A percentile compares a stretch with the other conserved stretches of the same genome.
Conservation (phyloP, 805 yeast genomes). For the Ascoidea rubescens region DNA sequence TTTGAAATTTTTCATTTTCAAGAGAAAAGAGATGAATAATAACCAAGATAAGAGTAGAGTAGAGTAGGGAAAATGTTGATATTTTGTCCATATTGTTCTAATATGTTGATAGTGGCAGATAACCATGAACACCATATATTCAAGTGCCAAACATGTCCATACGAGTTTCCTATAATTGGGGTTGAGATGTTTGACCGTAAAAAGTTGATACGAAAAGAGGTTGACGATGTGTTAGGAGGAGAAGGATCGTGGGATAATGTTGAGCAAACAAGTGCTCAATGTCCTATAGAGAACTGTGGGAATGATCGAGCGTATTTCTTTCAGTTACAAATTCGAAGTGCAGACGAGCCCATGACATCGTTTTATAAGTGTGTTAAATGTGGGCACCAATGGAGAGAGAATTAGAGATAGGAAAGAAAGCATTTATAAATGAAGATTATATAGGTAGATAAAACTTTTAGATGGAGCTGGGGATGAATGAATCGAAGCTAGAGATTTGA, state of each 20-base stretch:
- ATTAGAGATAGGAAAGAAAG: constrained; percentile 26
- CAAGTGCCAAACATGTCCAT: constrained; percentile 90
- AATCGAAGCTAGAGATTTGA: background rate
- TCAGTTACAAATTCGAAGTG: constrained; percentile 92
- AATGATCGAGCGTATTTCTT: constrained; percentile 89
- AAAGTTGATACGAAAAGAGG: constrained; percentile 70
- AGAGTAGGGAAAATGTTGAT: constrained; percentile 89
- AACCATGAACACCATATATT: constrained; percentile 47
- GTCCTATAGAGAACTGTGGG: constrained; percentile 81
- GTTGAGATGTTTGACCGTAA: constrained; percentile 78
- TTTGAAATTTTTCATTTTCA: no score
- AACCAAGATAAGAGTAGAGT: no score
- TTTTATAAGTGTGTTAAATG: constrained; percentile 88
- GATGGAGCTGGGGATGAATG: no score
- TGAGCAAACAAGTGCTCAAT: constrained; percentile 86
- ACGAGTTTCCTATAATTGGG: constrained; percentile 79
- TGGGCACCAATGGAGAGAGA: constrained; percentile 94
- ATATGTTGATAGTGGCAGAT: constrained; percentile 64
- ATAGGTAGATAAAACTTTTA: no score
- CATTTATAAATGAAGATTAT: no score
- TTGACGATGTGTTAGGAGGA: constrained; percentile 94
- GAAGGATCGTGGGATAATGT: constrained; percentile 99
- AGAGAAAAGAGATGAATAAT: no score
- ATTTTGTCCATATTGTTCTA: constrained; percentile 89
- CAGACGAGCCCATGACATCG: constrained; percentile 99